A percentile compares a stretch with the other conserved stretches of the same genome.
phyloP scores from a whole-genome alignment of 1,284 basidiomycete species.

The Irpex rosettiformis region DNA sequence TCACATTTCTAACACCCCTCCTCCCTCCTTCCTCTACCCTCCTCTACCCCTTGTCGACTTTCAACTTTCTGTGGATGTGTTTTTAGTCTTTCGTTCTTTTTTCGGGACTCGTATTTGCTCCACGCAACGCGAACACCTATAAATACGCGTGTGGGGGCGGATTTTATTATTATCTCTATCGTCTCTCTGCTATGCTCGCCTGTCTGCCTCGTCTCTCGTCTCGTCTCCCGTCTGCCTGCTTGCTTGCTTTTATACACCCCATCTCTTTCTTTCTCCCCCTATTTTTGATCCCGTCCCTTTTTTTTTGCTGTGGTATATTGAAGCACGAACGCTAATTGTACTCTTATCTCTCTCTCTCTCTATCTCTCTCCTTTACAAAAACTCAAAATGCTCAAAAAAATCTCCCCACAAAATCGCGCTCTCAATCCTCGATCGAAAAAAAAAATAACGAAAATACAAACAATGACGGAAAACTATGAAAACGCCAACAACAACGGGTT shows the following conservation, averaged over 20 bases:
- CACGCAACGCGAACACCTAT: too few species aligned
- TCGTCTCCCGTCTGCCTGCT: not conserved
- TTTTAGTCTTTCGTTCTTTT: not conserved
- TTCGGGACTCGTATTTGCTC: not conserved
- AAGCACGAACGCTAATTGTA: constrained; percentile 1
- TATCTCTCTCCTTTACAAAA: not conserved
- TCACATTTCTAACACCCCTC: not conserved
- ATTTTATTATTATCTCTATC: not conserved
- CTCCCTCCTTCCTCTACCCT: not conserved
- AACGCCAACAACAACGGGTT: too few species aligned
- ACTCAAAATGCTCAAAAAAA: not conserved
- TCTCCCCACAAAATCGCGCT: not conserved
- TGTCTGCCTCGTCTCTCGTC: not conserved
- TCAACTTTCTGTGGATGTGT: not conserved
- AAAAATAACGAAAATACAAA: not conserved
- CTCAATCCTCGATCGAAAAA: not conserved
- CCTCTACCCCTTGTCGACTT: not conserved
- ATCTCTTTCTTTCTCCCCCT: not conserved
- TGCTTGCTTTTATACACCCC: not conserved
- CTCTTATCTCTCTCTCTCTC: not conserved
- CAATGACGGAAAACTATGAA: too few species aligned
- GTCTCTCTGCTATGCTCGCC: not conserved
- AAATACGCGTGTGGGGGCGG: not conserved
- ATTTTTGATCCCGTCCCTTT: not conserved
- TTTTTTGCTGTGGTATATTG: not conserved